phyloP scores from a whole-genome alignment of 2,329 filamentous ascomycete species.

The Fusarium illudens region DNA sequence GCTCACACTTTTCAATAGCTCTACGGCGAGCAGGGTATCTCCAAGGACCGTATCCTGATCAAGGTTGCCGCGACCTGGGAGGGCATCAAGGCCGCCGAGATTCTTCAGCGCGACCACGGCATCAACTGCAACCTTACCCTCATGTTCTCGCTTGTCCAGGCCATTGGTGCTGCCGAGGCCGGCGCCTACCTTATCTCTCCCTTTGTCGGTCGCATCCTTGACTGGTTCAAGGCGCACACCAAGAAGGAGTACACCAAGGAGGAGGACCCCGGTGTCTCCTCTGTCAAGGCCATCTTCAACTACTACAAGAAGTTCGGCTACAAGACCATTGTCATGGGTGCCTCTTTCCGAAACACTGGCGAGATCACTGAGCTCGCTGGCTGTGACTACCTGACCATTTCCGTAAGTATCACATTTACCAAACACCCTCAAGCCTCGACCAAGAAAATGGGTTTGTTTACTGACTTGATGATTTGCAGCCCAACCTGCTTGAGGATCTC shows the following conservation, averaged over 20 bases:
- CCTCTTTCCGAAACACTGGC: conserved; percentile 94
- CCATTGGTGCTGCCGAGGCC: conserved; percentile 95
- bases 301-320: conserved; percentile 99
- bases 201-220: conserved; percentile 98
- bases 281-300: conserved; percentile 94
- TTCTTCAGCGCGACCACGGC: conserved; percentile 93
- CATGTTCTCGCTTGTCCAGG: conserved; percentile 96
- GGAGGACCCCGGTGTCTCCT: conserved; percentile 96
- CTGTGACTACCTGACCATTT: conserved; percentile 98
- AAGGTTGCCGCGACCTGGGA: conserved; percentile 99
- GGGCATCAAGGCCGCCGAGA: conserved; percentile 98
- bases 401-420: conserved; percentile 64
- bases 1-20: conserved; percentile 64
- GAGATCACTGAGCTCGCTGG: conserved; percentile 99
- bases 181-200: conserved; percentile 97
- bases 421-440: neutral
- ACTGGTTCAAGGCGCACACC: conserved; percentile 97
- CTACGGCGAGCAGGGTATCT: conserved; percentile 90
- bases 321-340: conserved; percentile 99
- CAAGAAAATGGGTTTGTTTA: conserved; percentile 10
- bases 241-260: conserved; percentile 92
- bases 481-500: conserved; percentile 92
- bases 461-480: conserved; percentile 57
- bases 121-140: conserved; percentile 99
- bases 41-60: conserved; percentile 95